phyloP scores from a whole-genome alignment of 1,284 basidiomycete genomes.

The Tylopilus orsonianus region DNA sequence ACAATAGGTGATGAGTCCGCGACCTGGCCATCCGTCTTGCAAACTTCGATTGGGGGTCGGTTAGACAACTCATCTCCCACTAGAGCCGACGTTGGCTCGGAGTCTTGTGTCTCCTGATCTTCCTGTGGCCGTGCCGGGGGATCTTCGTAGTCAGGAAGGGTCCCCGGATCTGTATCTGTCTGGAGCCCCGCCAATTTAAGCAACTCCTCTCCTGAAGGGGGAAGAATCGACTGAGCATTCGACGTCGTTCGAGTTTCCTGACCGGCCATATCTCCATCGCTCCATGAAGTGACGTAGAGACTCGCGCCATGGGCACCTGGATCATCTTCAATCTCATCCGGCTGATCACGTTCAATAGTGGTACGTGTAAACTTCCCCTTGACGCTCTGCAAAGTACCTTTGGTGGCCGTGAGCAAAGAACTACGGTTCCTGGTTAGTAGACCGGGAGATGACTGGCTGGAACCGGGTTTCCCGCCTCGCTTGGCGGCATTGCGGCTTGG shows the following conservation, averaged over 20 bases:
- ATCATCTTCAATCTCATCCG: slow-evolving; percentile 26
- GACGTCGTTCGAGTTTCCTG: slow-evolving; percentile 6
- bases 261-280: slow-evolving; percentile 23
- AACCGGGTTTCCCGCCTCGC: slow-evolving; percentile 42
- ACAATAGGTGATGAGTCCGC: slow-evolving; percentile 1
- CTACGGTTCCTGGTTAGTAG: slow-evolving; percentile 39
- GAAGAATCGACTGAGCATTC: not conserved
- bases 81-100: not conserved
- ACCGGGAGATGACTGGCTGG: slow-evolving; percentile 45
- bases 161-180: slow-evolving; percentile 35
- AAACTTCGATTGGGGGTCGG: slow-evolving; percentile 1
- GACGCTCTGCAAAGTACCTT: slow-evolving; percentile 47
- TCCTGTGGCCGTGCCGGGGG: slow-evolving; percentile 14
- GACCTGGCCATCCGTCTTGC: slow-evolving; percentile 3
- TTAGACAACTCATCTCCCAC: not conserved
- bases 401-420: slow-evolving; percentile 50
- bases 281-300: slow-evolving; percentile 17
- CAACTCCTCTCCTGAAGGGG: slow-evolving; percentile 45
- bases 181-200: slow-evolving; percentile 47
- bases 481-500: slow-evolving; percentile 11
- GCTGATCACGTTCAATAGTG: slow-evolving; percentile 10
- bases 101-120: not conserved
- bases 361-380: slow-evolving; percentile 37
- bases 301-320: not conserved
- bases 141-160: slow-evolving; percentile 59